Conservation (phyloP, 352 stramenopile genomes). For the Pythium scleroteichum region DNA sequence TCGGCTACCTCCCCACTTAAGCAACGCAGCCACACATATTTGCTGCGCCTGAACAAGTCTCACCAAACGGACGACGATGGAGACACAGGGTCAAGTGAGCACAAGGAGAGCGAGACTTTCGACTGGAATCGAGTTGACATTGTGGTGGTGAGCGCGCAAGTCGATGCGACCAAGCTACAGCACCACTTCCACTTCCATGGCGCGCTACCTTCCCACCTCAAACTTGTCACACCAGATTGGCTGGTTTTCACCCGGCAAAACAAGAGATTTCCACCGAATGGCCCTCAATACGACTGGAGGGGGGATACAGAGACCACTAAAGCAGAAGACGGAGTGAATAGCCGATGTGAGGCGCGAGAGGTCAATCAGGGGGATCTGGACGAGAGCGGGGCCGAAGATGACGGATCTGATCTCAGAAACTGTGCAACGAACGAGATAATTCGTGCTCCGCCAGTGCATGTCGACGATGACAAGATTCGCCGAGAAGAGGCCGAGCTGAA, state of each 20-base stretch:
- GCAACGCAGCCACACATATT: constrained; percentile 2
- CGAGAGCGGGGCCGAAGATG: constrained; percentile 35
- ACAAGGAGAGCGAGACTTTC: constrained; percentile 12
- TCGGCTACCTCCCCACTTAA: constrained; percentile 9
- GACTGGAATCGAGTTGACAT: constrained; percentile 50
- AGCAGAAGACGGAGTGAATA: constrained; percentile 11
- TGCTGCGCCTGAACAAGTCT: constrained; percentile 22
- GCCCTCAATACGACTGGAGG: constrained; percentile 12
- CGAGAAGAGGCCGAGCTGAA: constrained; percentile 50
- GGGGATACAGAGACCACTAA: constrained; percentile 3
- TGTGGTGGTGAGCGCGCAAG: constrained; percentile 44
- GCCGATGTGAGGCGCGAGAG: constrained; percentile 27
- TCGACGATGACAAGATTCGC: constrained; percentile 39
- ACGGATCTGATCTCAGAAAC: constrained; percentile 53
- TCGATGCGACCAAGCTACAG: constrained; percentile 38
- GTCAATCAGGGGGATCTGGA: constrained; percentile 7
- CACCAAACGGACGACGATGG: not conserved
- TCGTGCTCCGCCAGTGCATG: constrained; percentile 33
- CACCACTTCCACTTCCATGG: constrained; percentile 31
- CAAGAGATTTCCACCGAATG: constrained; percentile 34
- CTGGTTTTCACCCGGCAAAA: constrained; percentile 52
- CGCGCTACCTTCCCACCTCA: constrained; percentile 40
- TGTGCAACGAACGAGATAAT: constrained; percentile 40
- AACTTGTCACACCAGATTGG: constrained; percentile 64
- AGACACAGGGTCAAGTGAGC: not conserved